These are phyloP conservation scores for Saccharum officinarum DNA, from an alignment of 176 grass and related monocot genomes.

Conservation along the genomic window DNA sequence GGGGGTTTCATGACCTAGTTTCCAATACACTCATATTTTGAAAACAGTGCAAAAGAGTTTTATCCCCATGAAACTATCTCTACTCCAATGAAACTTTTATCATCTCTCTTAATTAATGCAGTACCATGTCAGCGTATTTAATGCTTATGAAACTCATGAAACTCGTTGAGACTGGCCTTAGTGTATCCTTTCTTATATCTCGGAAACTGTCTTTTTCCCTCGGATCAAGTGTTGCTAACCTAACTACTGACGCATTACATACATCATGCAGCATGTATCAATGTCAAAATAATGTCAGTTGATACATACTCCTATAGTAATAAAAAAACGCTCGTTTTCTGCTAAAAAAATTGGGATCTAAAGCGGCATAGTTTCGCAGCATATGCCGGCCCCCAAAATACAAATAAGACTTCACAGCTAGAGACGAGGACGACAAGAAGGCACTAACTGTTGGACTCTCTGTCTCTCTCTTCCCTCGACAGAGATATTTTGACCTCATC, in stretches of 20 bases:
- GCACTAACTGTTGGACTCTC: slow-evolving; percentile 18
- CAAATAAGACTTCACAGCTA: background rate
- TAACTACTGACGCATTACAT: background rate
- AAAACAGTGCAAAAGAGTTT: too few species aligned
- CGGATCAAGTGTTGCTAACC: background rate
- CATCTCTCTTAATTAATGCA: too few species aligned
- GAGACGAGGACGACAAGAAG: slow-evolving; percentile 10
- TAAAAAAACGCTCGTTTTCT: slow-evolving; percentile 35
- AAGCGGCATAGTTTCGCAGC: slow-evolving; percentile 39
- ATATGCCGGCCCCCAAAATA: slow-evolving; percentile 20
- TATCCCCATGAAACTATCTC: too few species aligned
- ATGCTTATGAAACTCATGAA: too few species aligned
- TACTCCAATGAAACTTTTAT: too few species aligned
- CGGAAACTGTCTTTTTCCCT: background rate
- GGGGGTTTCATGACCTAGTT: too few species aligned
- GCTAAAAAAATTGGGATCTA: background rate
- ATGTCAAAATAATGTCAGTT: background rate
- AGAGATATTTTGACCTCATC: slow-evolving; percentile 38
- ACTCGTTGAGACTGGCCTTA: too few species aligned
- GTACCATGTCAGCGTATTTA: too few species aligned
- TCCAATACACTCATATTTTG: too few species aligned
- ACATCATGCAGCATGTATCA: background rate
- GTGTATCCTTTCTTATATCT: background rate
- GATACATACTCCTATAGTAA: background rate
- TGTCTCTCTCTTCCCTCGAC: background rate